These are phyloP conservation scores for Mycena rosella DNA, from an alignment of 768 basidiomycete species.

Conservation along the genomic window DNA sequence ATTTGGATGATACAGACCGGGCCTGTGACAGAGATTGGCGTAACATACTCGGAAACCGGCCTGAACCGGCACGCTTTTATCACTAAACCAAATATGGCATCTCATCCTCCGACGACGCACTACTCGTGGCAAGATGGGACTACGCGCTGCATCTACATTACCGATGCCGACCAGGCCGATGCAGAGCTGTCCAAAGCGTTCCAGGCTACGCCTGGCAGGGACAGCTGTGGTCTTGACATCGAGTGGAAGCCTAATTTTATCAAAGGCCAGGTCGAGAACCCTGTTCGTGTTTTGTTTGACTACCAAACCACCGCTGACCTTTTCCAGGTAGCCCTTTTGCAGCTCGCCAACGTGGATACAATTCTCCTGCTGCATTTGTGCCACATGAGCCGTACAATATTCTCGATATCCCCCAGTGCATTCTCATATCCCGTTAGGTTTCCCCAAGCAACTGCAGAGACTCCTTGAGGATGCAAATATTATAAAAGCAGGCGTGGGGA, in stretches of 20 bases:
- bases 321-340: constrained; percentile 70
- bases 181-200: constrained; percentile 32
- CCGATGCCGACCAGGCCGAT: constrained; percentile 50
- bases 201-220: constrained; percentile 27
- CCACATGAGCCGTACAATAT: constrained; percentile 62
- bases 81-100: too few relatives aligned
- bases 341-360: constrained; percentile 68
- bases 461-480: constrained; percentile 67
- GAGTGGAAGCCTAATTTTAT: constrained; percentile 80
- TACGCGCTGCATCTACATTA: constrained; percentile 52
- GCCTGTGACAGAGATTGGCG: too few relatives aligned
- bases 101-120: constrained; percentile 44
- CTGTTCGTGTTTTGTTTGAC: constrained; percentile 41
- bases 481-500: constrained; percentile 79
- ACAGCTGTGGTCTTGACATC: constrained; percentile 75
- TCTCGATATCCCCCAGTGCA: background rate
- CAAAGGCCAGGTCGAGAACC: constrained; percentile 70
- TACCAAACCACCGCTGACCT: background rate
- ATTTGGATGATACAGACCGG: too few relatives aligned
- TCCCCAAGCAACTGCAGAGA: constrained; percentile 63
- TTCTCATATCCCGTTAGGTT: constrained; percentile 51
- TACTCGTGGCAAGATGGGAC: constrained; percentile 55
- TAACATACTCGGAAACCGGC: too few relatives aligned
- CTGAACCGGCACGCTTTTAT: too few relatives aligned
- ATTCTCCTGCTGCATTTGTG: constrained; percentile 77